Base-by-base conservation (phyloP, 306 rosid genomes). In the Fragaria ananassa region DNA sequence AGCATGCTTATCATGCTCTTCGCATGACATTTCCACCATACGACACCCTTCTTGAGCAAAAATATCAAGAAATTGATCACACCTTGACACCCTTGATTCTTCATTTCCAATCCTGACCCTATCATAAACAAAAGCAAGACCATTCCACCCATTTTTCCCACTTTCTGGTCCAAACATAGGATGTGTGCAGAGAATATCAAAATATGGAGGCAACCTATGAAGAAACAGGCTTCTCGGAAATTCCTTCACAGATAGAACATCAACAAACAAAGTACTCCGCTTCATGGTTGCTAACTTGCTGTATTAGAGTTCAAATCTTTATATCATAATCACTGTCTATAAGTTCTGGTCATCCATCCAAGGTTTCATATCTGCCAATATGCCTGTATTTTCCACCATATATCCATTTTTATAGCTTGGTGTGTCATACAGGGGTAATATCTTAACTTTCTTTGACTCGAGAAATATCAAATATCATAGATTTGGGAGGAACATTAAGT, bases 111-210 rank as follows among this genome's bases (percentile, higher is more conserved):
- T 49, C 67, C 97, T 85, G 67, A 93, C 96, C 85, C 86, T 89
- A 76, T 93, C 96, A 65, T 79, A 93, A 75, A 93, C 89, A 81
- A 93, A 88, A 76, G 88, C 70, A 73, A 93, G 96, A 75, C 84
- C 82, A 13, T 80, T 84, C 97, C 98, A 93, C 69, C 96, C 96
- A 73, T 86, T 87, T 77, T 83, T 89, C 45, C 96, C 98, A 84
- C 97, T 93, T 86, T 91, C 97, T 50, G 98, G 97, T 65, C 98
- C 98, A 75, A 93, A 93, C 98, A 93, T 93, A 37, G 98, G 98
- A 79, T 93, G 98, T 0, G 96, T 88, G 77, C 98, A 93, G 49
- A 93, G 94, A 74, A 93, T 71, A 74, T 93, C 97, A 78, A 88
- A 93, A 27, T 87, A 51, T 44, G 71, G 83, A 6, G 93, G 93